Conservation (phyloP, 805 yeast genomes). For the Zygotorulaspora danielsina region DNA sequence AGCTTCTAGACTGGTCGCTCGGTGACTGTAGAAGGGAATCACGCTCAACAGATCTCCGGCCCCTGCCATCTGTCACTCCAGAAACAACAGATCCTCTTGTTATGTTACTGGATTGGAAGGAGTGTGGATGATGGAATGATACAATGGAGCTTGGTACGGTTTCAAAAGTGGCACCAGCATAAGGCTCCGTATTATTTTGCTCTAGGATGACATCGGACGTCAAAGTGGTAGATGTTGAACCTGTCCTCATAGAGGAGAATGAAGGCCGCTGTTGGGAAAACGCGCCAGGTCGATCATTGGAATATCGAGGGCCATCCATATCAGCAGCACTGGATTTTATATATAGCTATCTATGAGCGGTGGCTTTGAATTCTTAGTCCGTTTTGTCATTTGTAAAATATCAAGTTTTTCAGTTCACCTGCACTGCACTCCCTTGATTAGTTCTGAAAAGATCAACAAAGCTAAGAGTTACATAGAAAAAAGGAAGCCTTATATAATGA, state of each 20-base stretch:
- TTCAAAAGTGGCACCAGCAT: slow-evolving; percentile 73
- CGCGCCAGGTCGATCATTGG: slow-evolving; percentile 3
- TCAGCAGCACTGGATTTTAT: background rate
- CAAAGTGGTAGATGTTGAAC: slow-evolving; percentile 32
- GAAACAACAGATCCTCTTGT: slow-evolving; percentile 17
- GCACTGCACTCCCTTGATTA: no score
- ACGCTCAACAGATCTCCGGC: slow-evolving; percentile 29
- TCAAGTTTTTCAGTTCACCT: no score
- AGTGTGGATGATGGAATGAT: slow-evolving; percentile 69
- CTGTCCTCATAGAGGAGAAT: slow-evolving; percentile 34
- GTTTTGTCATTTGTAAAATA: no score
- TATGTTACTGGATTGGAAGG: slow-evolving; percentile 36
- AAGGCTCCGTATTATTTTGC: slow-evolving; percentile 66
- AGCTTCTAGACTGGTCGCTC: slow-evolving; percentile 30
- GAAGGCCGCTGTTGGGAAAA: slow-evolving; percentile 21
- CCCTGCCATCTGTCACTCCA: slow-evolving; percentile 31
- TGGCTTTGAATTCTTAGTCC: background rate
- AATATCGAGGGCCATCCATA: slow-evolving; percentile 10
- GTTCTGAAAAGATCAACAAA: no score
- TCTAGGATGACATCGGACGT: slow-evolving; percentile 37
- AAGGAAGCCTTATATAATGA: no score
- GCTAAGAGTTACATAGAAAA: no score
- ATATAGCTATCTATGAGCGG: no score
- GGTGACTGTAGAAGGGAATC: slow-evolving; percentile 35
- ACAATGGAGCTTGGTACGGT: slow-evolving; percentile 74